Evolutionary conservation across 495 filamentous ascomycete genomes (phyloP).

Genomic region (Penicillium psychrofluorescens): DNA sequence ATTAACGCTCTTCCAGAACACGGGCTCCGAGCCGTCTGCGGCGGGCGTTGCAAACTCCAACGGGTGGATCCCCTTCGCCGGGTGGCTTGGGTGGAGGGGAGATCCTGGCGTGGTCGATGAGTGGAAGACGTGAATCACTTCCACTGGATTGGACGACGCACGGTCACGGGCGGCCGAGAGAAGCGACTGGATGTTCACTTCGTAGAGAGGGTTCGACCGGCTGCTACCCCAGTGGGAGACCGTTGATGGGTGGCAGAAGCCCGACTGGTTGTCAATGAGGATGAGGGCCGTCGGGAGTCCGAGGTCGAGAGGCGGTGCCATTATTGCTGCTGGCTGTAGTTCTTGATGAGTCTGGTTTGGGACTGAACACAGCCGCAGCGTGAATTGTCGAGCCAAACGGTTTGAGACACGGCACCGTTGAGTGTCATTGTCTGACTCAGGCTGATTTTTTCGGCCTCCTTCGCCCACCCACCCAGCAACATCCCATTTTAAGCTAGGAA

Average conservation of each 20-base stretch:
- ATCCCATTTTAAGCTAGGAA: too few relatives aligned
- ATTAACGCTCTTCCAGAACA: constrained; percentile 42
- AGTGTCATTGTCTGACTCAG: too few relatives aligned
- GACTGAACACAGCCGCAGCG: too few relatives aligned
- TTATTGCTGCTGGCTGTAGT: background rate
- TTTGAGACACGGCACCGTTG: too few relatives aligned
- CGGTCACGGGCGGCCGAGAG: constrained; percentile 32
- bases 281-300: constrained; percentile 41
- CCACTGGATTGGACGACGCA: constrained; percentile 11
- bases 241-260: constrained; percentile 33
- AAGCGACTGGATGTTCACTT: constrained; percentile 34
- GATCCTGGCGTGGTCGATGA: constrained; percentile 25
- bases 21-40: constrained; percentile 30
- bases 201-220: constrained; percentile 40
- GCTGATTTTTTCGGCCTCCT: too few relatives aligned
- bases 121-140: constrained; percentile 43
- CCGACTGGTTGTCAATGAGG: constrained; percentile 53
- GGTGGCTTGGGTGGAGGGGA: constrained; percentile 25
- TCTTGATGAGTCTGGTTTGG: background rate
- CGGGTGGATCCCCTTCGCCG: constrained; percentile 23
- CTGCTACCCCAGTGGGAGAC: constrained; percentile 28
- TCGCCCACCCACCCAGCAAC: too few relatives aligned
- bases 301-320: constrained; percentile 10
- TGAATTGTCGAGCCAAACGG: too few relatives aligned
- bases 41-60: constrained; percentile 31